Base-by-base conservation (phyloP, 2,329 filamentous ascomycete species). In the Xylaria sp. region DNA sequence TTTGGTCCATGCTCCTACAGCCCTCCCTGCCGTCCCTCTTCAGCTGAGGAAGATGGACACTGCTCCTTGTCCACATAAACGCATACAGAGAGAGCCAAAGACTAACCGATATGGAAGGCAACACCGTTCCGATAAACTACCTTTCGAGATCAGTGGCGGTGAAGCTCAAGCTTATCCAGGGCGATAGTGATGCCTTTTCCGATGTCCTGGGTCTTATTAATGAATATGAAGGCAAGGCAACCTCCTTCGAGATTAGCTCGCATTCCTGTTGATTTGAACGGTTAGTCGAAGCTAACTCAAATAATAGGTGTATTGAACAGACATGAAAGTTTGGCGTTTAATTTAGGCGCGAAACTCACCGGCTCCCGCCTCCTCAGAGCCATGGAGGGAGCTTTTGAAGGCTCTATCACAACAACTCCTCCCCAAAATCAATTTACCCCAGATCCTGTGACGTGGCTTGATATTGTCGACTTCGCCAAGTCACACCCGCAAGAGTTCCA, bases 351-450 rank as follows among this genome's bases (percentile, higher is more conserved):
- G 62, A 92, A 93, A 72, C 90, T 94, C 20, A 87, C 94, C 0
- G 93, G 92, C 0, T 92, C 93, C 27, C 92, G 94, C 58, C 81
- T 97, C 69, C 88, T 97, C 73, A 94, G 94, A 79, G 90, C 92
- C 47, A 93, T 97, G 77, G 93, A 97, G 78, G 87, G 92, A 60
- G 85, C 95, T 63, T 97, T 97, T 74, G 93, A 96, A 70, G 92
- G 91, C 0, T 89, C 92, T 25, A 93, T 94, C 67, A 89, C 76
- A 61, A 83, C 79, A 10, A 81, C 72, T 60, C 81, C 77, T 57
- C 64, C 85, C 84, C 73, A 91, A 86, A 78, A 88, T 80, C 75
- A 87, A 85, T 80, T 85, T 36, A 86, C 85, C 4, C 85, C 84
- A 5, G 72, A 78, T 57, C 73, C 77, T 6, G 86, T 96, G 63